These are phyloP conservation scores for Backusella morwellensis DNA, from an alignment of 192 early-diverging fungal species.

Conservation along the genomic window DNA sequence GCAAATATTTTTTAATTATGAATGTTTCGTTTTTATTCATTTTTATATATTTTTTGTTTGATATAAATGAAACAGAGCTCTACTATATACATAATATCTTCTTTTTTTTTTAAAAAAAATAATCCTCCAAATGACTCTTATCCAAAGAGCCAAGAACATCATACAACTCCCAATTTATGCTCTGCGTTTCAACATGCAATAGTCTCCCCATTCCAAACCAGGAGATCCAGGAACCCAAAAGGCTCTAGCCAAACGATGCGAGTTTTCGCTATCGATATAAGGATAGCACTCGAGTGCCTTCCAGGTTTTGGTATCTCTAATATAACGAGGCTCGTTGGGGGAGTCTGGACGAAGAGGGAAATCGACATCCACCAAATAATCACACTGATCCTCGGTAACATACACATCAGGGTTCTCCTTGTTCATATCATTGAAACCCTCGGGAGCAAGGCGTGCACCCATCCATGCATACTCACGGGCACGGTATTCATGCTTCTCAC, in stretches of 20 bases:
- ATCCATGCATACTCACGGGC: conserved; percentile 14
- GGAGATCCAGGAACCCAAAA: conserved; percentile 54
- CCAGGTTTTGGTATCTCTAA: conserved; percentile 56
- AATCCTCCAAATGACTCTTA: not conserved
- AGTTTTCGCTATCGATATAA: conserved; percentile 61
- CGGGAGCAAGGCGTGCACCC: conserved; percentile 38
- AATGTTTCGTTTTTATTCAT: no score
- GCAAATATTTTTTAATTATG: no score
- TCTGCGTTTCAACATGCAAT: conserved; percentile 53
- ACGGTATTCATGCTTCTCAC: not conserved
- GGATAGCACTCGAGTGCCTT: conserved; percentile 54
- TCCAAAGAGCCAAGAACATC: not conserved
- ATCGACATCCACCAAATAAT: conserved; percentile 65
- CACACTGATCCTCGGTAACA: conserved; percentile 54
- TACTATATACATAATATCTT: no score
- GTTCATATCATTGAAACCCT: conserved; percentile 69
- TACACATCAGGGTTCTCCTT: conserved; percentile 57
- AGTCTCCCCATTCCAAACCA: conserved; percentile 57
- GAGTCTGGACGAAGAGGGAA: conserved; percentile 22
- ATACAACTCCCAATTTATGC: not conserved
- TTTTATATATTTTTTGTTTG: no score
- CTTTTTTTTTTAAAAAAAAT: no score
- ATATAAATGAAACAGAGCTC: no score
- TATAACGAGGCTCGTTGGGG: conserved; percentile 40
- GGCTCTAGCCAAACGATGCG: conserved; percentile 46